These are phyloP conservation scores for Leishmania tarentolae DNA, from an alignment of 208 protist genomes.

Conservation along the genomic window DNA sequence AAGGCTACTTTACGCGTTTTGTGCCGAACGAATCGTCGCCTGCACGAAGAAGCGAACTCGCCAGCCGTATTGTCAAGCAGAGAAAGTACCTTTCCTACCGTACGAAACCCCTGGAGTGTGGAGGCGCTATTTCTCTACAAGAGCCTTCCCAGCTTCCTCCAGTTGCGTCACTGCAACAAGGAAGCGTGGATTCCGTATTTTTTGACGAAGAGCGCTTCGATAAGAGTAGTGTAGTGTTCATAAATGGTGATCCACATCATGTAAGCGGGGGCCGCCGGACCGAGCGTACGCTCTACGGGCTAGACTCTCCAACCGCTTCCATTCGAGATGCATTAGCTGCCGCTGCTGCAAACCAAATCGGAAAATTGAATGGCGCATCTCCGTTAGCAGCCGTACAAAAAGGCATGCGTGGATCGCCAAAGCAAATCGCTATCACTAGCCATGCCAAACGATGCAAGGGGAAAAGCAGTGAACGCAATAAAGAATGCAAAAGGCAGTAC, in stretches of 20 bases:
- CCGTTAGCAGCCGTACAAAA: not conserved
- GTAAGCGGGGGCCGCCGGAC: not conserved
- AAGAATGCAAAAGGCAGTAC: not conserved
- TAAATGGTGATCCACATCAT: slow-evolving; percentile 13
- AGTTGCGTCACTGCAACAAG: not conserved
- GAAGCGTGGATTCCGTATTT: slow-evolving; percentile 2
- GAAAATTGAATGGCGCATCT: not conserved
- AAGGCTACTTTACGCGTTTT: not conserved
- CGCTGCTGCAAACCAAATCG: not conserved
- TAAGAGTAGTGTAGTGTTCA: slow-evolving; percentile 4
- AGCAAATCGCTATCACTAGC: not conserved
- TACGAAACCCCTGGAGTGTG: slow-evolving; percentile 3
- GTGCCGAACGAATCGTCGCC: slow-evolving; percentile 4
- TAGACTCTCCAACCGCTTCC: slow-evolving; percentile 12
- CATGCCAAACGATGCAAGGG: not conserved
- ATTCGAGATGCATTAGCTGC: slow-evolving; percentile 7
- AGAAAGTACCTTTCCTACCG: slow-evolving; percentile 1
- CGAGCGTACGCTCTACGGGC: slow-evolving; percentile 10
- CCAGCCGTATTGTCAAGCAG: slow-evolving; percentile 12
- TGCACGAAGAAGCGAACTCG: slow-evolving; percentile 14
- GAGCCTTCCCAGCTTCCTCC: not conserved
- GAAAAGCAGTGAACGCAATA: not conserved
- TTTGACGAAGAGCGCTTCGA: slow-evolving; percentile 21
- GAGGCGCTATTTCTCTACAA: slow-evolving; percentile 5
- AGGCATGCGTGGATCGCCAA: not conserved